These are phyloP conservation scores for Suillus clintonianus DNA, from an alignment of 768 basidiomycete species.

Conservation along the genomic window DNA sequence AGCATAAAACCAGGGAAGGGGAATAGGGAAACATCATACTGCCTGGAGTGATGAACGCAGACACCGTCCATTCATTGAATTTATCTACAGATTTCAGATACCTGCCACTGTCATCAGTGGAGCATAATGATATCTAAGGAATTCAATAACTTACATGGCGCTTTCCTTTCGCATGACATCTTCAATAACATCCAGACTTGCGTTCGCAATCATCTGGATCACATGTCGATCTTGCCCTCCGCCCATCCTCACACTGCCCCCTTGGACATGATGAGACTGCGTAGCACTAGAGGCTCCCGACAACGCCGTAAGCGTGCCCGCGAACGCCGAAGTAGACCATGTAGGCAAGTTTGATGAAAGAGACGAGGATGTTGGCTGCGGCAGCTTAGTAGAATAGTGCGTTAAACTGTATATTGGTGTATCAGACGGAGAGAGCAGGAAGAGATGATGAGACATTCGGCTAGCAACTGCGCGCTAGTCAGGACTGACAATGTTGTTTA, in stretches of 20 bases:
- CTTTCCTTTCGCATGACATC: constrained; percentile 86
- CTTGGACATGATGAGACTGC: constrained; percentile 58
- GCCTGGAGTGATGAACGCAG: constrained; percentile 92
- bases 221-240: constrained; percentile 90
- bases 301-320: constrained; percentile 83
- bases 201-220: constrained; percentile 98
- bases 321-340: constrained; percentile 91
- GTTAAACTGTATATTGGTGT: constrained; percentile 84
- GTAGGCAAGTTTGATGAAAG: constrained; percentile 82
- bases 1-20: constrained; percentile 18
- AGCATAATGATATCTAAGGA: constrained; percentile 8
- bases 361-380: constrained; percentile 58
- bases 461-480: background rate
- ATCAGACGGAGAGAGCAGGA: constrained; percentile 83
- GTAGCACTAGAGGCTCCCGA: constrained; percentile 81
- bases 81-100: constrained; percentile 95
- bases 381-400: constrained; percentile 79
- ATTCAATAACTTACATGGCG: constrained; percentile 58
- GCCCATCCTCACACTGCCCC: constrained; percentile 68
- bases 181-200: constrained; percentile 92
- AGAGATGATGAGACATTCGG: constrained; percentile 84
- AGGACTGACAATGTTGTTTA: background rate
- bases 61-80: constrained; percentile 99
- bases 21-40: constrained; percentile 56
- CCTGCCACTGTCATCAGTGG: constrained; percentile 49